Percentiles rank a stretch among this genome's conserved stretches.
Conservation (phyloP, 2,329 filamentous ascomycete species). For the Cladosporium sp. region DNA sequence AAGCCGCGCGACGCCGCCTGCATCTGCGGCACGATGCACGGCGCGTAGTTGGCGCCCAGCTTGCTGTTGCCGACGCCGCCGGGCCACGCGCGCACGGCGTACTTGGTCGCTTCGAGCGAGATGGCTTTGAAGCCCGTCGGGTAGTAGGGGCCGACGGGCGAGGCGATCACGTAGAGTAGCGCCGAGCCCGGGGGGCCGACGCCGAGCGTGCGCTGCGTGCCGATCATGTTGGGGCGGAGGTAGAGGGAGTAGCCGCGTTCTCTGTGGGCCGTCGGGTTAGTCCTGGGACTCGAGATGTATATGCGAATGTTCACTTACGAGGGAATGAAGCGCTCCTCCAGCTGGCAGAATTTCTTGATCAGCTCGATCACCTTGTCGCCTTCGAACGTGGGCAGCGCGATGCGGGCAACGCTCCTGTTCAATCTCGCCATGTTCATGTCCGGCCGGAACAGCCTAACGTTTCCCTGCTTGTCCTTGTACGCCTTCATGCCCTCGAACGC, state of each 20-base stretch:
- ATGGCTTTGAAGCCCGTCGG: conserved; percentile 97
- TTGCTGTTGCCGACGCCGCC: conserved; percentile 98
- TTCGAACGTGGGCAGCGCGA: conserved; percentile 85
- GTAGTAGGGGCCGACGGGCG: conserved; percentile 95
- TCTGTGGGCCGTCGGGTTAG: conserved; percentile 27
- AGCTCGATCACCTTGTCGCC: conserved; percentile 68
- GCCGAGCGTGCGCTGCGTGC: conserved; percentile 88
- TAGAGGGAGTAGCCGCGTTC: conserved; percentile 85
- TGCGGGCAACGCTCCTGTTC: conserved; percentile 85
- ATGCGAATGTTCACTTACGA: conserved; percentile 41
- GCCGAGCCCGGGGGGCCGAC: conserved; percentile 89
- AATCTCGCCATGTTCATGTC: conserved; percentile 94
- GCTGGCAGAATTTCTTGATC: conserved; percentile 69
- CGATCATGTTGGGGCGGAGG: conserved; percentile 92
- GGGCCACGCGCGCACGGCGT: conserved; percentile 80
- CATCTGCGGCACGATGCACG: conserved; percentile 93
- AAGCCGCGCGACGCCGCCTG: conserved; percentile 85
- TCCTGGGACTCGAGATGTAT: neutral
- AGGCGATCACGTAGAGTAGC: conserved; percentile 89
- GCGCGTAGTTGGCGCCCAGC: conserved; percentile 98
- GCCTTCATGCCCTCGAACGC: conserved; percentile 99
- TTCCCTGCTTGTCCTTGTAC: conserved; percentile 77
- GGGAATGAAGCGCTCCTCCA: conserved; percentile 88
- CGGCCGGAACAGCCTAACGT: conserved; percentile 83
- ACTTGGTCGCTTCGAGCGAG: conserved; percentile 84